phyloP scores from a whole-genome alignment of 1,284 basidiomycete genomes.

The Hemileia vastatrix region DNA sequence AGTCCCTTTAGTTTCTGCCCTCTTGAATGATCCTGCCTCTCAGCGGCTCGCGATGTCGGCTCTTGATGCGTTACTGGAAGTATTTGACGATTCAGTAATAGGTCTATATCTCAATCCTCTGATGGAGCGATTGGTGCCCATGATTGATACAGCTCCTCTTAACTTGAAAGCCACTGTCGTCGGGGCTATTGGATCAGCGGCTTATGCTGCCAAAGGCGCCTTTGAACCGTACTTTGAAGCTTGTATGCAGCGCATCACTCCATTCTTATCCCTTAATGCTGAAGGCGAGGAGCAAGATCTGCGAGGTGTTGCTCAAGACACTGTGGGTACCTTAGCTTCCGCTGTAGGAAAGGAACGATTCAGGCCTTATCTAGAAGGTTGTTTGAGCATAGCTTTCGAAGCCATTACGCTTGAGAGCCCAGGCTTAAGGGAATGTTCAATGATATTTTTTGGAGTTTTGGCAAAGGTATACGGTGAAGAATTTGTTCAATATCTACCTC shows the following conservation, averaged over 20 bases:
- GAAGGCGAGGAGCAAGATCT: slow-evolving; percentile 80
- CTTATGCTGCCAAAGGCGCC: slow-evolving; percentile 86
- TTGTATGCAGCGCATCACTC: slow-evolving; percentile 78
- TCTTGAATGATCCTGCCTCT: slow-evolving; percentile 77
- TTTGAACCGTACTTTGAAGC: slow-evolving; percentile 93
- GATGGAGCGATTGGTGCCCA: slow-evolving; percentile 84
- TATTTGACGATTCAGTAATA: slow-evolving; percentile 75
- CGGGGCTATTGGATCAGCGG: slow-evolving; percentile 94
- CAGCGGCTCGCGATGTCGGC: slow-evolving; percentile 90
- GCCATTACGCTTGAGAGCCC: slow-evolving; percentile 79
- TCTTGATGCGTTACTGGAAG: slow-evolving; percentile 91
- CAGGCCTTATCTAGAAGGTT: slow-evolving; percentile 85
- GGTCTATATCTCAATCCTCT: slow-evolving; percentile 85
- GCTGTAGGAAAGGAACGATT: slow-evolving; percentile 90
- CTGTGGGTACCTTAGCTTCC: slow-evolving; percentile 94
- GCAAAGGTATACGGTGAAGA: slow-evolving; percentile 90
- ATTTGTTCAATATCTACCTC: slow-evolving; percentile 76
- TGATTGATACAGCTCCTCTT: slow-evolving; percentile 77
- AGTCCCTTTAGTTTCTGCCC: slow-evolving; percentile 61
- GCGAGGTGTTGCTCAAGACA: slow-evolving; percentile 95
- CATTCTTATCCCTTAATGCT: slow-evolving; percentile 72
- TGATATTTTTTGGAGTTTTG: slow-evolving; percentile 98
- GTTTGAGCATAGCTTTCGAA: slow-evolving; percentile 92
- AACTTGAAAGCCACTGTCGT: slow-evolving; percentile 90
- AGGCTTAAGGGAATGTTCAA: slow-evolving; percentile 85